Evolutionary conservation across 2,329 filamentous ascomycete genomes (phyloP).

Genomic region (Fusarium penzigii): DNA sequence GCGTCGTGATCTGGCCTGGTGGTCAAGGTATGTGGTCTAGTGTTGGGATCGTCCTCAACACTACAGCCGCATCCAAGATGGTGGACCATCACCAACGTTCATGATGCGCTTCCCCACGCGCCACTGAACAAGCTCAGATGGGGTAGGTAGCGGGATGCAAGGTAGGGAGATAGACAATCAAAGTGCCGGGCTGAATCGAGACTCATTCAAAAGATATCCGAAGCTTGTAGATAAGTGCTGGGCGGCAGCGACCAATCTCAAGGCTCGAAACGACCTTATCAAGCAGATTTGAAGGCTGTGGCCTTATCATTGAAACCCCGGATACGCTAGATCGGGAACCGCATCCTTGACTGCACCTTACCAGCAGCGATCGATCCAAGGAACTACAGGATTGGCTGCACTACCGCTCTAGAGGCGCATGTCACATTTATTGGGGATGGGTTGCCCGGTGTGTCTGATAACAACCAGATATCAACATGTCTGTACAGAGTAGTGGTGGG

Average conservation of each 20-base stretch:
- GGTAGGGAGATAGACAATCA: not conserved
- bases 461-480: not conserved
- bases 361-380: constrained; percentile 7
- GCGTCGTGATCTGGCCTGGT: too few relatives aligned
- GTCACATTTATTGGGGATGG: not conserved
- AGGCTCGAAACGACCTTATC: constrained; percentile 16
- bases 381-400: not conserved
- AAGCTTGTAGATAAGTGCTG: not conserved
- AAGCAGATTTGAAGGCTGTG: not conserved
- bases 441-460: not conserved
- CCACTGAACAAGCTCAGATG: not conserved
- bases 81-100: not conserved
- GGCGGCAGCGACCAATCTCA: constrained; percentile 12
- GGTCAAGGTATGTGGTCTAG: not conserved
- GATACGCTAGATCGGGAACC: constrained; percentile 14
- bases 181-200: not conserved
- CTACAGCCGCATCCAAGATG: not conserved
- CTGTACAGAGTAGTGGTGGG: not conserved
- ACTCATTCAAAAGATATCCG: not conserved
- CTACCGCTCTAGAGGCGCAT: constrained; percentile 2
- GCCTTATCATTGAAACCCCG: constrained; percentile 15
- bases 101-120: not conserved
- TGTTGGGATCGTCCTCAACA: not conserved
- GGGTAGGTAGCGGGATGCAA: not conserved
- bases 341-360: constrained; percentile 10